Evolutionary conservation across 192 early-diverging fungal species (phyloP), one percentile per base, ranked within the genome.

Genomic region (Oehlia diaphana): DNA sequence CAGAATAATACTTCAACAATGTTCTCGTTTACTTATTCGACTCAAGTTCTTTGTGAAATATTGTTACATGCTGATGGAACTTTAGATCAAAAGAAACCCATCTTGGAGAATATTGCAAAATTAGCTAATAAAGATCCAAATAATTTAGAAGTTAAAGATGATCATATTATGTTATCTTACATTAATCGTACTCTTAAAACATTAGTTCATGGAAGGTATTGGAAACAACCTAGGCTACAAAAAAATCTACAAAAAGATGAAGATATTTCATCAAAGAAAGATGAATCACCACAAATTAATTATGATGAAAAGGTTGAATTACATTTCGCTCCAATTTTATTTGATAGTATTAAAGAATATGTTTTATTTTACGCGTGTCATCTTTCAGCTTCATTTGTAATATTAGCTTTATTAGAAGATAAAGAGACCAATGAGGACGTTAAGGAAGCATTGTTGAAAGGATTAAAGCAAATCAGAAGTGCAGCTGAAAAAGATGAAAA

Each of bases 21-120:
- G 44, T 83, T 96, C 53, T 86, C 89, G 26, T 90, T 93, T 42
- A 84, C 89, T 33, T 85, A 91, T 79, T 90, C 92, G 21, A 89
- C 90, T 74, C 90, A 92, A 82, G 91, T 94, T 8, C 86, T 97
- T 14, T 81, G 85, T 61, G 93, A 94, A 82, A 92, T 88, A 33
- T 84, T 94, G 82, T 80, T 94, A 75, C 92, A 89, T 67, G 85
- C 85, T 31, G 87, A 90, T 64, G 85, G 82, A 70, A 71, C 72
- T 3, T 79, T 81, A 21, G 87, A 86, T 28, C 65, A 86, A 37
- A 77, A 90, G 42, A 74, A 82, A 19, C 82, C 87, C 31, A 78
- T 87, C 33, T 80, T 79, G 21, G 37, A 88, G 37, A 85, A 83
- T 23, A 80, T 67, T 26, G 82, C 82, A n/a, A 42, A 82, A 42